Evolutionary conservation across 805 yeast species (phyloP).

Genomic region (Maudiozyma saulgeensis): DNA sequence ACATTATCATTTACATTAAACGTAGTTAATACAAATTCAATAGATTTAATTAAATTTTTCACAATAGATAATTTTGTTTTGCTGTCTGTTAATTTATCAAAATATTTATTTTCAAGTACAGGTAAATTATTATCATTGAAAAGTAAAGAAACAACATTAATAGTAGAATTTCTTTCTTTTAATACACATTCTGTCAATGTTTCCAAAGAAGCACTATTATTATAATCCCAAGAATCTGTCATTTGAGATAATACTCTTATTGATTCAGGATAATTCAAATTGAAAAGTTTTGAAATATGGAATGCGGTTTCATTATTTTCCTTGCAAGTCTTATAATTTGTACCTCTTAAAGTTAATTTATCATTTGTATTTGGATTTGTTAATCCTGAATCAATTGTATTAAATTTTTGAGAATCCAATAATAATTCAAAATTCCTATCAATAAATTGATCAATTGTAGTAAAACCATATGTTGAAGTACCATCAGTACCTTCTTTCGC

Average conservation of each 20-base stretch:
- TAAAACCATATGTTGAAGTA: conserved; percentile 8
- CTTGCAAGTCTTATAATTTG: conserved; percentile 31
- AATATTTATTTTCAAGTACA: conserved; percentile 14
- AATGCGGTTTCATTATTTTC: conserved; percentile 33
- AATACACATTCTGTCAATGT: conserved; percentile 27
- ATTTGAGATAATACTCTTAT: conserved; percentile 34
- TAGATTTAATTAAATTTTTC: conserved; percentile 12
- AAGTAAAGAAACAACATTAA: conserved; percentile 33
- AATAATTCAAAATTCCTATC: conserved; percentile 8
- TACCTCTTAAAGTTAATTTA: conserved; percentile 32
- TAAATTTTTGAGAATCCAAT: conserved; percentile 7
- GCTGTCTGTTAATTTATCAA: background rate
- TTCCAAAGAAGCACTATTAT: conserved; percentile 29
- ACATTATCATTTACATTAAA: conserved; percentile 1
- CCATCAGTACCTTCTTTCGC: conserved; percentile 4
- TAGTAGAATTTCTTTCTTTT: conserved; percentile 42
- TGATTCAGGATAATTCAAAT: conserved; percentile 36
- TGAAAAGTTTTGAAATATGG: conserved; percentile 32
- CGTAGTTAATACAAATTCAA: background rate
- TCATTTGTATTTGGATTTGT: background rate
- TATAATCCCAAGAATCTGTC: conserved; percentile 31
- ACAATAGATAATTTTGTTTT: conserved; percentile 13
- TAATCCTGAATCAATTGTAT: background rate
- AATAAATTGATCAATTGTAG: conserved; percentile 12
- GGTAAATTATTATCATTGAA: conserved; percentile 20